phyloP scores from a whole-genome alignment of 805 yeast genomes.

The Suhomyces sp. region DNA sequence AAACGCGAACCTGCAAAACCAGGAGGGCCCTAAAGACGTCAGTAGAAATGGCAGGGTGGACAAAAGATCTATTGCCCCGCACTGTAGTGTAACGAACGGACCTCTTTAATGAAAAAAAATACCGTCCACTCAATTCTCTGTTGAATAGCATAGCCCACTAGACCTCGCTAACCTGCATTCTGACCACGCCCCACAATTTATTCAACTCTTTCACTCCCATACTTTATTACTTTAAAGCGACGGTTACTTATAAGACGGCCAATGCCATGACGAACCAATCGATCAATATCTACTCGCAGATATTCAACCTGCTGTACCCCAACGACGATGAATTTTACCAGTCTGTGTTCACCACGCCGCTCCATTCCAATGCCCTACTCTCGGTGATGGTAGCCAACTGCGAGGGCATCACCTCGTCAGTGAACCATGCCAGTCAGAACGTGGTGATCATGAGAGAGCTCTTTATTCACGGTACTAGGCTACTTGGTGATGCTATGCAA shows the following conservation, averaged over 20 bases:
- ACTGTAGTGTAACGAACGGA: neutral
- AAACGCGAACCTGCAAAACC: constrained; percentile 1
- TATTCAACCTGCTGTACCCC: constrained; percentile 16
- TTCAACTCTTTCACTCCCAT: neutral
- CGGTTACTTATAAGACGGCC: neutral
- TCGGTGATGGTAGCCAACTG: constrained; percentile 21
- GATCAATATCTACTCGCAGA: constrained; percentile 19
- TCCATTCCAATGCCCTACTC: constrained; percentile 22
- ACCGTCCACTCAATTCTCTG: neutral
- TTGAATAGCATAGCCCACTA: neutral
- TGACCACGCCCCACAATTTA: neutral
- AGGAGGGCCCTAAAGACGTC: neutral
- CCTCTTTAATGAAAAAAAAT: neutral
- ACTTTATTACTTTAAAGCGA: neutral
- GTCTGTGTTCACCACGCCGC: constrained; percentile 21
- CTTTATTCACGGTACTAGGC: constrained; percentile 17
- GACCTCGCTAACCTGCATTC: neutral
- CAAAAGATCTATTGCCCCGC: neutral
- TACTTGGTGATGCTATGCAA: constrained; percentile 19
- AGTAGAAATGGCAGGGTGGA: neutral
- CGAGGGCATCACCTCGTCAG: constrained; percentile 37
- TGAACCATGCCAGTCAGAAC: constrained; percentile 4
- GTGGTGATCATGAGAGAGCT: constrained; percentile 13
- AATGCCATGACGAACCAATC: constrained; percentile 6
- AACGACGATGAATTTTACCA: constrained; percentile 20